Conservation (phyloP, 2,329 filamentous ascomycete genomes). For the Monosporascus sp. region DNA sequence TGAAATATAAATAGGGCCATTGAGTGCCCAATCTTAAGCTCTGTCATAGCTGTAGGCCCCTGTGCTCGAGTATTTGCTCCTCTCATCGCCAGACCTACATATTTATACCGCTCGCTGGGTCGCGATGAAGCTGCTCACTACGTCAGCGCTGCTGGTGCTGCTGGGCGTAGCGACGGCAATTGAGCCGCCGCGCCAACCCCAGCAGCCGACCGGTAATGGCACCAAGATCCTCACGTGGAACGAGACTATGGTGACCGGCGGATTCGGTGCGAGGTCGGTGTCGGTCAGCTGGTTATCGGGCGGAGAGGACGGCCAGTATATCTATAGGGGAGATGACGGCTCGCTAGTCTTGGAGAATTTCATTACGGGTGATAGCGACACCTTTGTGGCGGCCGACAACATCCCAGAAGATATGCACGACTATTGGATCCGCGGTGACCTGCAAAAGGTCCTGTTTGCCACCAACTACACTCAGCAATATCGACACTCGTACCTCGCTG, state of each 20-base stretch:
- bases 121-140: conserved; percentile 13
- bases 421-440: conserved; percentile 58
- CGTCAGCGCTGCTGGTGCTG: conserved; percentile 4
- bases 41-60: background rate
- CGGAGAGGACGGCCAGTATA: conserved; percentile 57
- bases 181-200: conserved; percentile 47
- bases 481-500: conserved; percentile 61
- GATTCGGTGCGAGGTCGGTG: conserved; percentile 40
- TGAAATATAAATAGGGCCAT: background rate
- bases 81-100: background rate
- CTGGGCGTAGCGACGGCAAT: conserved; percentile 28
- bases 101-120: background rate
- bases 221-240: conserved; percentile 55
- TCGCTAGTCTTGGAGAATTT: conserved; percentile 58
- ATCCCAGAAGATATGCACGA: conserved; percentile 50
- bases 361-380: conserved; percentile 48
- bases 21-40: background rate
- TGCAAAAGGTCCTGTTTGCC: conserved; percentile 54
- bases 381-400: conserved; percentile 53
- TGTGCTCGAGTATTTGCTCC: background rate
- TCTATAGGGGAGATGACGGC: conserved; percentile 44
- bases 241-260: conserved; percentile 46
- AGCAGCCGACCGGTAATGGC: conserved; percentile 51
- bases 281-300: conserved; percentile 53
- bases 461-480: conserved; percentile 65